Base-by-base conservation (phyloP, 441 rosid genomes). In the Gossypium schwendimanii region DNA sequence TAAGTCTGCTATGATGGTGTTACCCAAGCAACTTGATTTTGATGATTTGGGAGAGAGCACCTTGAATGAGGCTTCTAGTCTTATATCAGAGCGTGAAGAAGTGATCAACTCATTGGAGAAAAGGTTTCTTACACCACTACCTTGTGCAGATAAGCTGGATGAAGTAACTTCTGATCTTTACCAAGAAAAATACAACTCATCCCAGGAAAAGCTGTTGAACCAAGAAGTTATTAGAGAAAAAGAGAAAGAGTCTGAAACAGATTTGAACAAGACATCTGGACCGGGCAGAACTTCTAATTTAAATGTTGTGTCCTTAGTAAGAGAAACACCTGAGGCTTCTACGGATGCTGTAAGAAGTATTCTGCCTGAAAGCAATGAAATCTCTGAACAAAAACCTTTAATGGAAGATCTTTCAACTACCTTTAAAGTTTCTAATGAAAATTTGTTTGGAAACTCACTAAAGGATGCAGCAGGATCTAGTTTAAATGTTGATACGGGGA, bases 21-120 rank as follows among this genome's bases (percentile, higher is more conserved):
- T 81, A 74, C 87, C 87, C 52, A 79, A 81, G 77, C 82, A 80
- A 65, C 83, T 83, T 78, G 72, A 84, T 79, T 86, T 90, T 76
- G 81, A 80, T 78, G 83, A 83, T 75, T 52, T 66, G 28, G 84
- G 69, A 72, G 85, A 83, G 57, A 18, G 24, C 77, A 59, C 50
- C 65, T 61, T 82, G 67, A 49, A 71, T 70, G 80, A 73, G 74
- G 58, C 74, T 82, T 73, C 77, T 53, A 55, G 68, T 69, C 73
- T 63, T 73, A 72, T 39, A 57, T 53, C 31, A 31, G 83, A 76
- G 70, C 52, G 72, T 73, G 76, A 75, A 57, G 60, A 79, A 28
- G 75, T 17, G 69, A 77, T 67, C 65, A 73, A 68, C 65, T 68
- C 69, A 66, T 53, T 72, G 31, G 71, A 65, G 72, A 76, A 49